A percentile compares a stretch with the other conserved stretches of the same genome.
Evolutionary conservation across 2,329 filamentous ascomycete genomes (phyloP).

Genomic region (Trichoderma guizhouense): DNA sequence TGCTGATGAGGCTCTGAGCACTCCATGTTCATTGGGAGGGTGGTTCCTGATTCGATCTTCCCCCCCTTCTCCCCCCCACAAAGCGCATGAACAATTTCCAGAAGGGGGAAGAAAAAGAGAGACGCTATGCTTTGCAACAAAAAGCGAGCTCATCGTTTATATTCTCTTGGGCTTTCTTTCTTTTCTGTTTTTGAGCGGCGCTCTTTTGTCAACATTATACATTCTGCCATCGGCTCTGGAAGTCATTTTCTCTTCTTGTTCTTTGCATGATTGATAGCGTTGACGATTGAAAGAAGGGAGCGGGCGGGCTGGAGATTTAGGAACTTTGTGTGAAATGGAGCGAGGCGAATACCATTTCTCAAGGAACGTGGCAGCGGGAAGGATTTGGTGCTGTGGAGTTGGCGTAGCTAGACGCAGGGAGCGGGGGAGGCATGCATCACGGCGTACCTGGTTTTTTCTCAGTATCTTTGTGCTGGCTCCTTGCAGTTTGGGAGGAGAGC

Average conservation of each 20-base stretch:
- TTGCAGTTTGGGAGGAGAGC: constrained; percentile 20
- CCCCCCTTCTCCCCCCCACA: constrained; percentile 11
- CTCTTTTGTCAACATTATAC: constrained; percentile 28
- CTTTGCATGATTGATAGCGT: constrained; percentile 29
- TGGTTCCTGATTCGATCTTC: constrained; percentile 9
- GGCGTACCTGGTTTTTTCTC: constrained; percentile 23
- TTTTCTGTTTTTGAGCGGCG: constrained; percentile 23
- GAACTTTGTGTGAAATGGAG: neutral
- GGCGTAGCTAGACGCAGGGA: constrained; percentile 14
- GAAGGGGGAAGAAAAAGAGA: constrained; percentile 4
- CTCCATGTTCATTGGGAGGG: constrained; percentile 21
- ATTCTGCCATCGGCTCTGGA: constrained; percentile 30
- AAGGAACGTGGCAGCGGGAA: neutral
- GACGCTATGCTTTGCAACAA: constrained; percentile 13
- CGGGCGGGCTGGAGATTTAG: neutral
- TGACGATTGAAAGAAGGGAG: constrained; percentile 27
- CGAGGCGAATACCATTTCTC: constrained; percentile 2
- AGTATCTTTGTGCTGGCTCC: constrained; percentile 20
- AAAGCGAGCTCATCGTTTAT: constrained; percentile 20
- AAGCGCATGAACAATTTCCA: constrained; percentile 23
- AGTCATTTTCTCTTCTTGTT: constrained; percentile 30
- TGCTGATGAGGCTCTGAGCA: constrained; percentile 29
- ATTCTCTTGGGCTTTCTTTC: constrained; percentile 20
- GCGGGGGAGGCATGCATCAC: constrained; percentile 19
- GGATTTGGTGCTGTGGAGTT: constrained; percentile 7